phyloP scores from a whole-genome alignment of 1,284 basidiomycete genomes.

The Lentinula novae-zelandiae region DNA sequence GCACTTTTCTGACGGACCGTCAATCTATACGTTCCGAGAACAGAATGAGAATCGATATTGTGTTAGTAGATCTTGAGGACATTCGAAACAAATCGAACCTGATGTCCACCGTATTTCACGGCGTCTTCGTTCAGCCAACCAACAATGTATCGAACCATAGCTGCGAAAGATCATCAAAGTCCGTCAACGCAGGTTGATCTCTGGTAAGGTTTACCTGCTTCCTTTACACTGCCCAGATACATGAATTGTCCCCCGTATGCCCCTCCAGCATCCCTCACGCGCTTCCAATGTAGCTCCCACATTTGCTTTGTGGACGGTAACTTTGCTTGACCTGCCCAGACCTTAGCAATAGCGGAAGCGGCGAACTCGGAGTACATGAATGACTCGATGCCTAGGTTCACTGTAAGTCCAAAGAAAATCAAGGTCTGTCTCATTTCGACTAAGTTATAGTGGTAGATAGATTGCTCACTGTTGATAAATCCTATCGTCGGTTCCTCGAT shows the following conservation, averaged over 20 bases:
- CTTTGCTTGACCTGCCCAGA: conserved; percentile 32
- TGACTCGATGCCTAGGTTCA: conserved; percentile 35
- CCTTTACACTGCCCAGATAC: conserved; percentile 25
- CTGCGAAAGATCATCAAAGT: conserved; percentile 14
- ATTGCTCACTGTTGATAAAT: conserved; percentile 32
- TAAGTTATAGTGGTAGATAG: no score
- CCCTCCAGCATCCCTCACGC: conserved; percentile 24
- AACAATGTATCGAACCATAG: conserved; percentile 24
- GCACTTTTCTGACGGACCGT: not conserved
- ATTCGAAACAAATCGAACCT: conserved; percentile 18
- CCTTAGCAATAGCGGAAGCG: conserved; percentile 31
- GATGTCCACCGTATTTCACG: conserved; percentile 28
- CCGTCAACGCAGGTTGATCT: not conserved
- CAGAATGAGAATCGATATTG: not conserved
- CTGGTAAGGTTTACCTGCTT: conserved; percentile 18
- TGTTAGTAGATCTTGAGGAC: no score
- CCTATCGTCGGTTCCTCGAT: conserved; percentile 47
- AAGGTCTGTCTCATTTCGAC: not conserved
- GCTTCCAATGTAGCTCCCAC: conserved; percentile 28
- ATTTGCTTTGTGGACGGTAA: conserved; percentile 27
- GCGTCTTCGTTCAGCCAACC: conserved; percentile 33
- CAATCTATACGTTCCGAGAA: not conserved
- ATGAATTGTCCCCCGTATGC: conserved; percentile 35
- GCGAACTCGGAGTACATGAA: conserved; percentile 35
- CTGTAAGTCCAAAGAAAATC: conserved; percentile 8